These are phyloP conservation scores for Magnolia changhungtana DNA, from an alignment of 164 flowering plant genomes.

Conservation along the genomic window DNA sequence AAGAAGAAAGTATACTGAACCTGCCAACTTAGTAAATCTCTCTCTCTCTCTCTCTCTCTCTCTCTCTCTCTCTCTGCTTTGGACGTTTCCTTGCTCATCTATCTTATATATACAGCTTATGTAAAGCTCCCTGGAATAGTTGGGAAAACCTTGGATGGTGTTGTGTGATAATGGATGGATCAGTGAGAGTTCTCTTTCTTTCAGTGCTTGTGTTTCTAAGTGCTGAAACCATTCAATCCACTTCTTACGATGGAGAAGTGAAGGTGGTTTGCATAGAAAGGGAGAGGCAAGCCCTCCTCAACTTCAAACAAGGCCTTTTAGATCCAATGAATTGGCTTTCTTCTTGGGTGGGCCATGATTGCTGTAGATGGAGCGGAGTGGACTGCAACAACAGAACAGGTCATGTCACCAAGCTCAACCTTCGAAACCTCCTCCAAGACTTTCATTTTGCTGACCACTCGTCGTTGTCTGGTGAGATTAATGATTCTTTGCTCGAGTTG, in stretches of 20 bases:
- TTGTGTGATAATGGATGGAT: too few species aligned
- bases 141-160: too few species aligned
- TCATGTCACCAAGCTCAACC: not conserved
- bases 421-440: not conserved
- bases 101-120: too few species aligned
- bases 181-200: too few species aligned
- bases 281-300: slow-evolving; percentile 12
- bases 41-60: too few species aligned
- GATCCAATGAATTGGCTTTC: slow-evolving; percentile 7
- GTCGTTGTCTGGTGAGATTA: not conserved
- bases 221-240: not conserved
- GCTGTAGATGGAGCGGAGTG: slow-evolving; percentile 4
- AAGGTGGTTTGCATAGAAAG: slow-evolving; percentile 1
- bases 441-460: too few species aligned
- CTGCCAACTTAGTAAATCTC: too few species aligned
- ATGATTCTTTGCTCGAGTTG: not conserved
- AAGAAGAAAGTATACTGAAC: too few species aligned
- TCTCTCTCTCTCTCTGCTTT: too few species aligned
- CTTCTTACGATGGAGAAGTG: not conserved
- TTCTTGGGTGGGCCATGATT: slow-evolving; percentile 8
- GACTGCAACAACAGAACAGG: slow-evolving; percentile 6
- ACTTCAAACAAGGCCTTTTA: slow-evolving; percentile 3
- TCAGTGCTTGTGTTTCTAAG: not conserved
- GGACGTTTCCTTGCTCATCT: too few species aligned
- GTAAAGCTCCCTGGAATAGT: too few species aligned